These are phyloP conservation scores for Aspergillus pseudoglaucus DNA, from an alignment of 2,329 filamentous ascomycete species.

Conservation along the genomic window DNA sequence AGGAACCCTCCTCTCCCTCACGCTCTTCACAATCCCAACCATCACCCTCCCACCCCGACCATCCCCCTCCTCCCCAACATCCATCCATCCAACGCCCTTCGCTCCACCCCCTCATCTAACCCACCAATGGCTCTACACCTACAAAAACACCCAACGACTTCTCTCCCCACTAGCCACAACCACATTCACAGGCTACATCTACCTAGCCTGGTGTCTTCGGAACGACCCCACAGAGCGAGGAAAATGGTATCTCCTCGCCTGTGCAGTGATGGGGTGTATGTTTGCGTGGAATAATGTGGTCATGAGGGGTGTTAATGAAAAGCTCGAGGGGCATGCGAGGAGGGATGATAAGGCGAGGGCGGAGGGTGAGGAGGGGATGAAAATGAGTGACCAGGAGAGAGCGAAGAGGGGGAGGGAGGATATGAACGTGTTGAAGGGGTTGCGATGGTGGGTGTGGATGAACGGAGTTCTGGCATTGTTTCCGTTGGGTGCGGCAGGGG, in stretches of 20 bases:
- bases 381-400: constrained; percentile 13
- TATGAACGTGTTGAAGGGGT: constrained; percentile 9
- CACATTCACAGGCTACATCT: constrained; percentile 47
- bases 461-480: constrained; percentile 18
- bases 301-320: constrained; percentile 22
- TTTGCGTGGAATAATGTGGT: constrained; percentile 20
- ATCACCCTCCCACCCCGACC: constrained; percentile 14
- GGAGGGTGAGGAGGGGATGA: constrained; percentile 16
- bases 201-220: constrained; percentile 22
- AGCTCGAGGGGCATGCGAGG: constrained; percentile 17
- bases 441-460: constrained; percentile 16
- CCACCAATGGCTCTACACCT: constrained; percentile 24
- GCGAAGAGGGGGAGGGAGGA: constrained; percentile 14
- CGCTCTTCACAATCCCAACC: constrained; percentile 15
- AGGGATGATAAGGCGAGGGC: constrained; percentile 16
- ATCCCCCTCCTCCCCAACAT: not conserved
- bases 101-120: constrained; percentile 19
- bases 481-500: constrained; percentile 17
- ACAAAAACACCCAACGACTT: constrained; percentile 46
- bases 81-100: constrained; percentile 8
- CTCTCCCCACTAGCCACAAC: constrained; percentile 46
- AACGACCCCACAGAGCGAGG: not conserved
- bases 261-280: constrained; percentile 16
- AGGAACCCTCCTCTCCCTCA: constrained; percentile 22
- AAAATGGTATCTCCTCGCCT: constrained; percentile 18